Base-by-base conservation (phyloP, 2,329 filamentous ascomycete genomes). In the Onygena corvina region DNA sequence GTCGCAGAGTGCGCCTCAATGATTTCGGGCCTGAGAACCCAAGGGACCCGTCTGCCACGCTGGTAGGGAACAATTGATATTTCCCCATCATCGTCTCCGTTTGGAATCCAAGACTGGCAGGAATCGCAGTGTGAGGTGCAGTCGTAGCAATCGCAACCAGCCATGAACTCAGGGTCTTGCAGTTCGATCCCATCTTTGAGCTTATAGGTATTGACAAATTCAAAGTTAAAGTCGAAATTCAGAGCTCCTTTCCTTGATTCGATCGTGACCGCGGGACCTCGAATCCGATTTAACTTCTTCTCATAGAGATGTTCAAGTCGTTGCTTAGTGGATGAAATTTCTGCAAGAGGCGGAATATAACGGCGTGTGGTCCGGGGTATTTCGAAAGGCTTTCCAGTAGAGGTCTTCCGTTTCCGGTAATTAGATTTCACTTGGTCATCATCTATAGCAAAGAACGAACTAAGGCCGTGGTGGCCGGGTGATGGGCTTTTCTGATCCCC, bases 201-300 rank as follows among this genome's bases (percentile, higher is more conserved):
- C 31, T 63, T 63, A 46, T 69, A 67, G 1, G 56, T 48, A 29
- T 66, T 64, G 2, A 66, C 54, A 12, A 69, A 69, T n/a, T 64
- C 62, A 48, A 69, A 68, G 34, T 66, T 66, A 8, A 64, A 57
- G 1, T 57, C 51, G 1, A 61, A 55, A 0, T 64, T 54, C 5
- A 46, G 47, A 1, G 40, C 44, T 3, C 57, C 52, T 14, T 55
- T 52, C 0, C 48, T 50, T 0, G 53, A 47, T 0, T 53, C 53
- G 25, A 64, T 49, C 2, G 53, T 58, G 14, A 67, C 60, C 0
- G 46, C 14, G 1, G 66, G 65, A 0, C 67, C 66, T 5, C 58
- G 46, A 14, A 60, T 62, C 16, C 33, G 46, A 0, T 46, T 21
- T 1, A 65, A 49, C 36, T 64, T 65, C 16, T 55, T 48, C 3